Evolutionary conservation across 2,329 filamentous ascomycete genomes (phyloP).

Genomic region (Diplodia scrobiculata): DNA sequence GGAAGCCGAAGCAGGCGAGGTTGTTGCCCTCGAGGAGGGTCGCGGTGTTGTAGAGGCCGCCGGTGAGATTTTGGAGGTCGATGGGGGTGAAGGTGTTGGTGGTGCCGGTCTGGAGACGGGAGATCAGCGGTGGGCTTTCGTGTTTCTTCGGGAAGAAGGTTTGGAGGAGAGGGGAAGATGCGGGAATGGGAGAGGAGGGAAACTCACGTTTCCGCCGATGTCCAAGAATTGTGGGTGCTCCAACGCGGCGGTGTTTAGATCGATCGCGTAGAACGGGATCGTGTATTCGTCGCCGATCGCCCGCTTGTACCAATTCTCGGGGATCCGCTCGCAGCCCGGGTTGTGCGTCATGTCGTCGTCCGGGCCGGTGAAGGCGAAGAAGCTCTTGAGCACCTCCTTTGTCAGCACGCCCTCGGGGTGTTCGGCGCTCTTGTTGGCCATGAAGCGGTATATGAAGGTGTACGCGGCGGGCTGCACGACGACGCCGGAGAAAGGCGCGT

Average conservation of each 20-base stretch:
- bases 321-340: constrained; percentile 22
- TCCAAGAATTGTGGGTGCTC: constrained; percentile 39
- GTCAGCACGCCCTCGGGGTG: constrained; percentile 36
- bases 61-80: constrained; percentile 42
- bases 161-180: constrained; percentile 4
- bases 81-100: constrained; percentile 42
- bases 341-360: constrained; percentile 12
- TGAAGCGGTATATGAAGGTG: constrained; percentile 38
- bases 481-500: constrained; percentile 13
- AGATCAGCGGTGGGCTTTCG: background rate
- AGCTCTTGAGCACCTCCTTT: constrained; percentile 26
- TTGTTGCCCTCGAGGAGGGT: constrained; percentile 54
- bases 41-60: constrained; percentile 48
- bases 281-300: constrained; percentile 5
- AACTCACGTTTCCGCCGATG: constrained; percentile 42
- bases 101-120: background rate
- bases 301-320: constrained; percentile 26
- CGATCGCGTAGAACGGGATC: constrained; percentile 3
- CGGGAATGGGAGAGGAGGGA: constrained; percentile 40
- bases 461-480: constrained; percentile 37
- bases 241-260: constrained; percentile 27
- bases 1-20: constrained; percentile 49
- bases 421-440: constrained; percentile 39
- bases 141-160: background rate
- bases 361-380: constrained; percentile 9